Conservation (phyloP, 208 protist species). For the Strigomonas culicis region DNA sequence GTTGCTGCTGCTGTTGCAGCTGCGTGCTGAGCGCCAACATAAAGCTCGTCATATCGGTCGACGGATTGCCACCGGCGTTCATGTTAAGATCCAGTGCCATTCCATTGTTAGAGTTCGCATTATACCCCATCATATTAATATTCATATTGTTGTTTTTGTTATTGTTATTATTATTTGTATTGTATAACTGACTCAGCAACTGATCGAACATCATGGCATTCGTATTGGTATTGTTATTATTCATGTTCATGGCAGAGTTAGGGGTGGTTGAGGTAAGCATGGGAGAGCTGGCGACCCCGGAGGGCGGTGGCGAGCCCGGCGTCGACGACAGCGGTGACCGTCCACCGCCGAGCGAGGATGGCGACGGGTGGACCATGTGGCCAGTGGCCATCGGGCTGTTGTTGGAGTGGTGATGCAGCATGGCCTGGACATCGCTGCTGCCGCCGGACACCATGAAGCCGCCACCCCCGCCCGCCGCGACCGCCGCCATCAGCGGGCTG, state of each 20-base stretch:
- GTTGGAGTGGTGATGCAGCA: too few relatives aligned
- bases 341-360: too few relatives aligned
- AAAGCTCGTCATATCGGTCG: neutral
- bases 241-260: neutral
- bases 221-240: slow-evolving; percentile 6
- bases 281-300: neutral
- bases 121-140: neutral
- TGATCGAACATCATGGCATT: neutral
- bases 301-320: too few relatives aligned
- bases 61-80: neutral
- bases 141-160: slow-evolving; percentile 5
- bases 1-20: neutral
- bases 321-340: too few relatives aligned
- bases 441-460: too few relatives aligned
- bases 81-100: neutral
- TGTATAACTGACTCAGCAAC: neutral
- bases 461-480: too few relatives aligned
- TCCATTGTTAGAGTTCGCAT: neutral
- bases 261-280: neutral
- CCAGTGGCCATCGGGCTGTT: too few relatives aligned
- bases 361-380: too few relatives aligned
- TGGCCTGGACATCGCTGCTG: too few relatives aligned
- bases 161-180: slow-evolving; percentile 2
- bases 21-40: neutral
- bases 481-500: too few relatives aligned